These are phyloP conservation scores for Rosa lucieae DNA, from an alignment of 306 rosid species.

Conservation along the genomic window DNA sequence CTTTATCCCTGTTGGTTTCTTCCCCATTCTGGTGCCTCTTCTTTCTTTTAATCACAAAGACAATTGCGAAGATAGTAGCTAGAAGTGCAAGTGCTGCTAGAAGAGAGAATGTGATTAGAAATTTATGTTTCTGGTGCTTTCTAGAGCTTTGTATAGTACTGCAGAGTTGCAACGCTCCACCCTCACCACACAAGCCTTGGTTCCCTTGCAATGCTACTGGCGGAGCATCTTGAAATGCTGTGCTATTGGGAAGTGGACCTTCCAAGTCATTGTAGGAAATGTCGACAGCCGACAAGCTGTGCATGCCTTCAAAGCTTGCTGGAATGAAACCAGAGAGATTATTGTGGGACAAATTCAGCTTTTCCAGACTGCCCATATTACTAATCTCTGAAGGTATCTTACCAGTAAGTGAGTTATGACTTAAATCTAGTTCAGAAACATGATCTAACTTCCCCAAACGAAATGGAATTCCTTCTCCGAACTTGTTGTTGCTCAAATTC, in stretches of 20 bases:
- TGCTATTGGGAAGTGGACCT: slow-evolving; percentile 23
- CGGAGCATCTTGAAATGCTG: slow-evolving; percentile 8
- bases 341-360: slow-evolving; percentile 14
- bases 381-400: neutral
- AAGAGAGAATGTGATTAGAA: slow-evolving; percentile 6
- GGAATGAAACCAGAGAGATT: slow-evolving; percentile 24
- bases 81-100: neutral
- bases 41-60: neutral
- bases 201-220: slow-evolving; percentile 4
- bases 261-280: slow-evolving; percentile 18
- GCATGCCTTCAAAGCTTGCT: slow-evolving; percentile 3
- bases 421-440: neutral
- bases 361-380: slow-evolving; percentile 10
- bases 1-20: neutral
- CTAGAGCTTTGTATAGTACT: neutral
- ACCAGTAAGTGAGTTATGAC: slow-evolving; percentile 9
- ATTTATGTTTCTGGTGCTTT: neutral
- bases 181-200: slow-evolving; percentile 18
- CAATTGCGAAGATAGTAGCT: neutral
- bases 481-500: slow-evolving; percentile 22
- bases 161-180: slow-evolving; percentile 3
- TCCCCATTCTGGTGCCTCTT: neutral
- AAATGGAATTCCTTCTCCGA: slow-evolving; percentile 8
- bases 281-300: slow-evolving; percentile 7
- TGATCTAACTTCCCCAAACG: slow-evolving; percentile 5